These are phyloP conservation scores for Hymenoscyphus repandus DNA, from an alignment of 2,329 filamentous ascomycete genomes.

Conservation along the genomic window DNA sequence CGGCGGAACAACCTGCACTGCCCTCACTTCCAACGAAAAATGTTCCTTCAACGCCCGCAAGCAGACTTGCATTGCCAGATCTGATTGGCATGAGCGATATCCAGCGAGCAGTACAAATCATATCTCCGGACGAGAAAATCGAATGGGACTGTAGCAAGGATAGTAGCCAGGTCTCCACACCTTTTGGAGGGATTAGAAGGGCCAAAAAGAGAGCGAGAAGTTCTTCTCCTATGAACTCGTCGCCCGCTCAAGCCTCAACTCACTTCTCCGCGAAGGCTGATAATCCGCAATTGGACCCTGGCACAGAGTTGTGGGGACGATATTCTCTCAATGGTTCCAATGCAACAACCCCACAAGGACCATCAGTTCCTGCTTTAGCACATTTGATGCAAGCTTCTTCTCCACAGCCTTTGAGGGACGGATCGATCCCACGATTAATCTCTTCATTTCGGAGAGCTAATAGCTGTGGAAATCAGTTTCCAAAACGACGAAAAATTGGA, in stretches of 20 bases:
- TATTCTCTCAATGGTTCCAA: conserved; percentile 50
- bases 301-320: conserved; percentile 71
- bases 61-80: conserved; percentile 52
- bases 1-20: conserved; percentile 11
- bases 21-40: conserved; percentile 25
- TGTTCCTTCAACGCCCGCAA: conserved; percentile 43
- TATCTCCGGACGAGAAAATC: conserved; percentile 56
- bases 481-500: conserved; percentile 58
- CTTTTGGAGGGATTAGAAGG: conserved; percentile 41
- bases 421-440: conserved; percentile 37
- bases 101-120: conserved; percentile 40
- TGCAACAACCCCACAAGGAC: conserved; percentile 23
- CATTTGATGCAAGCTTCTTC: conserved; percentile 68
- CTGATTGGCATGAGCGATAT: conserved; percentile 41
- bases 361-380: conserved; percentile 49
- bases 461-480: conserved; percentile 66
- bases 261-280: conserved; percentile 15
- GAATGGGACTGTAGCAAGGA: conserved; percentile 51
- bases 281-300: conserved; percentile 63
- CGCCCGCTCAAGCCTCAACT: conserved; percentile 35
- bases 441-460: conserved; percentile 56
- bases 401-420: conserved; percentile 50
- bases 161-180: conserved; percentile 38
- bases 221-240: conserved; percentile 68
- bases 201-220: conserved; percentile 63